Base-by-base conservation (phyloP, 2,329 filamentous ascomycete species). In the Ceratocystis harringtonii region DNA sequence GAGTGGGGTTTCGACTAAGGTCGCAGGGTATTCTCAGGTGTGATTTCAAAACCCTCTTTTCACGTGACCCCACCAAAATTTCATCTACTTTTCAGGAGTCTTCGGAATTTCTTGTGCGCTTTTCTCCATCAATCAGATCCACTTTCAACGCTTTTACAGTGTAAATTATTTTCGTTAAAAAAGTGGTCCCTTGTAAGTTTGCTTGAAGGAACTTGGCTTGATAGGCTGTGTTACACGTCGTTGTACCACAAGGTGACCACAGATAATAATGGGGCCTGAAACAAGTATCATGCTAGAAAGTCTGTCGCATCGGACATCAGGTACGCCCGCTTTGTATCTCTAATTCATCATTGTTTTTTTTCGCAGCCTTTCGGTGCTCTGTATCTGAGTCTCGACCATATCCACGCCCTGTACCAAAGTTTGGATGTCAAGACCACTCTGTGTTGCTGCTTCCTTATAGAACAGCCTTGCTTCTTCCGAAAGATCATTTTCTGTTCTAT, bases 1-100 rank as follows among this genome's bases (percentile, higher is more conserved):
- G 62, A 62, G 65, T 67, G 66, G 68, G 66, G 67, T 68, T 64
- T 63, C 65, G 67, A 58, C 55, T 58, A 44, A 67, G 57, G 43
- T 64, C 36, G 52, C 17, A 65, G 58, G 68, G 22, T 55, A 65
- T 67, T 64, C 58, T 48, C n/a, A 48, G 64, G 66, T 67, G 66
- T 45, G 66, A 60, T 44, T 58, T 66, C n/a, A 61, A 68, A 66
- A 66, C 64, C 66, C 66, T 66, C 61, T 61, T 43, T 32, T 58
- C 66, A 68, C 66, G 66, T 68, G 66, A 65, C 50, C 62, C 48
- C 60, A 64, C 64, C 63, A 57, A 62, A 67, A 65, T 44, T 62
- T 67, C 44, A 45, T 25, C 28, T 5, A 30, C 28, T 60, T 28
- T 41, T 22, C 12, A 57, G 60, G 41, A 30, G 30, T 58, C 58